Conservation (phyloP, 164 flowering plant species). For the Cinnamomum chago region DNA sequence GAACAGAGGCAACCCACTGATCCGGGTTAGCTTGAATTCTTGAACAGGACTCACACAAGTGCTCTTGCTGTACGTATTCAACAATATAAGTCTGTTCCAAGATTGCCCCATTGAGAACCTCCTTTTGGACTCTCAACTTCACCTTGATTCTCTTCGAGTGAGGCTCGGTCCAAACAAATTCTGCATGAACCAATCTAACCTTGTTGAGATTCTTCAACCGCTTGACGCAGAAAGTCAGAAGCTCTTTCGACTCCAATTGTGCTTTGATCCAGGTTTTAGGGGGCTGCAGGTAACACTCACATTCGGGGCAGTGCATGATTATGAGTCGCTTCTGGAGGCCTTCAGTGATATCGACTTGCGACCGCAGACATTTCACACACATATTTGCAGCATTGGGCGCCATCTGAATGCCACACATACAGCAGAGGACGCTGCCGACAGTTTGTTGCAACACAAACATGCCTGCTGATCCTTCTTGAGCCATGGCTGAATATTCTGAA, state of each 20-base stretch:
- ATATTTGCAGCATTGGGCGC: conserved; percentile 67
- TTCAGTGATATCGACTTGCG: conserved; percentile 66
- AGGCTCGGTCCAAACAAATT: conserved; percentile 69
- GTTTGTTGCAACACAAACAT: conserved; percentile 57
- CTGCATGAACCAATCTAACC: conserved; percentile 47
- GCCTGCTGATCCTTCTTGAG: conserved; percentile 28
- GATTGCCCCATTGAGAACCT: conserved; percentile 52
- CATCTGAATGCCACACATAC: conserved; percentile 60
- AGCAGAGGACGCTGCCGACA: conserved; percentile 55
- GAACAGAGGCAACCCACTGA: conserved; percentile 64
- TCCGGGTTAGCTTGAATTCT: conserved; percentile 62
- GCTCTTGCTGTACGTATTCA: conserved; percentile 59
- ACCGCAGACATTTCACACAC: conserved; percentile 60
- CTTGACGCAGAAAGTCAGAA: conserved; percentile 56
- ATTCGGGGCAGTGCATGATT: conserved; percentile 49
- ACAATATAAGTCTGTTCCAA: conserved; percentile 51
- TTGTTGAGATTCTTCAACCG: conserved; percentile 50
- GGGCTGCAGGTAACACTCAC: conserved; percentile 51
- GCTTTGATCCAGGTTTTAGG: conserved; percentile 64
- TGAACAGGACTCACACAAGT: conserved; percentile 55
- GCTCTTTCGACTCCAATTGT: conserved; percentile 50
- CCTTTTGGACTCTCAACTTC: conserved; percentile 50
- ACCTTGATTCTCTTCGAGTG: conserved; percentile 64
- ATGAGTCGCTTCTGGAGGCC: conserved; percentile 50
- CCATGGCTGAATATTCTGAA: conserved; percentile 26